A percentile compares a stretch with the other conserved stretches of the same genome.
phyloP scores from a whole-genome alignment of 192 early-diverging fungal genomes.

The Coemansia sp. region DNA sequence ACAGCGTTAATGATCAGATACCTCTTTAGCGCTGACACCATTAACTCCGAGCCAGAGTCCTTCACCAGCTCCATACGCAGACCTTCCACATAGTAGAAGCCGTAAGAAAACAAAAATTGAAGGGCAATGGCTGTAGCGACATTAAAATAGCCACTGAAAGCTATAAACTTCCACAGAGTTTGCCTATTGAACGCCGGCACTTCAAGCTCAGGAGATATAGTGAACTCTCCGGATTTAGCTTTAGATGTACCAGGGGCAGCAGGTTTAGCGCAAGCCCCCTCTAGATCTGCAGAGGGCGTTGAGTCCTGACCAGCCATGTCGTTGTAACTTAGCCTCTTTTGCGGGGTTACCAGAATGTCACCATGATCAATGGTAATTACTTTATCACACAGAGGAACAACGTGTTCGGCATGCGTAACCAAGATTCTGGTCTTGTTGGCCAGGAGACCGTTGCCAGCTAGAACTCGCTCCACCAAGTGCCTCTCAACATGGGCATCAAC shows the following conservation, averaged over 20 bases:
- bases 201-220: slow-evolving; percentile 7
- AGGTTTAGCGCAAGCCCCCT: not conserved
- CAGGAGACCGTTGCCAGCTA: slow-evolving; percentile 23
- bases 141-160: slow-evolving; percentile 1
- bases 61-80: slow-evolving; percentile 12
- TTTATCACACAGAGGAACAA: slow-evolving; percentile 32
- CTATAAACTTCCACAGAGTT: slow-evolving; percentile 4
- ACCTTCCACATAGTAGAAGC: slow-evolving; percentile 13
- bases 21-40: not conserved
- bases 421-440: slow-evolving; percentile 28
- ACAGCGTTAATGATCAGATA: slow-evolving; percentile 2
- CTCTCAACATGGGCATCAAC: slow-evolving; percentile 33
- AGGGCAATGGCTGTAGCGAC: slow-evolving; percentile 4
- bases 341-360: not conserved
- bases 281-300: not conserved
- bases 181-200: not conserved
- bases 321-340: not conserved
- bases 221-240: not conserved
- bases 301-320: not conserved
- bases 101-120: slow-evolving; percentile 9
- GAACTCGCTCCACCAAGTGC: slow-evolving; percentile 29
- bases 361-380: slow-evolving; percentile 18
- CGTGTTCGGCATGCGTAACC: slow-evolving; percentile 42
- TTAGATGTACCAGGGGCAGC: no score
- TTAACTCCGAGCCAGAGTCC: not conserved